These are phyloP conservation scores for Apiospora marii DNA, from an alignment of 2,329 filamentous ascomycete species.

Conservation along the genomic window DNA sequence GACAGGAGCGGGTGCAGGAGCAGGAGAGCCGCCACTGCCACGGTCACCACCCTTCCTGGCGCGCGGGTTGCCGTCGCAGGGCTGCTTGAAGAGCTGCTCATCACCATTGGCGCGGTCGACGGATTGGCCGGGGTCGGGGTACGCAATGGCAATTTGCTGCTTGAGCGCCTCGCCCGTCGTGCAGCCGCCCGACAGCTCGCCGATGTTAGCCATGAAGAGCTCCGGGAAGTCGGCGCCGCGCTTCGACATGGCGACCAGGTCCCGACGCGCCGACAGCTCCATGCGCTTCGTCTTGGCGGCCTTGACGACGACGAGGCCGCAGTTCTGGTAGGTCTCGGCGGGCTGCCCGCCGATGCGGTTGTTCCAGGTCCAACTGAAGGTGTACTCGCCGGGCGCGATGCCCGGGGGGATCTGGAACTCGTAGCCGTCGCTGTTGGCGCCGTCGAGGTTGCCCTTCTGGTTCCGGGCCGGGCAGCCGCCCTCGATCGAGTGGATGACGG, in stretches of 20 bases:
- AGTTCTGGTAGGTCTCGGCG: constrained; percentile 74
- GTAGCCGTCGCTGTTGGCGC: constrained; percentile 56
- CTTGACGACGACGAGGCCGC: constrained; percentile 68
- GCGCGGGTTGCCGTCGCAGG: constrained; percentile 42
- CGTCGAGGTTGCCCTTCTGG: constrained; percentile 56
- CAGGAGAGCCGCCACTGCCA: background rate
- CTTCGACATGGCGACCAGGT: constrained; percentile 23
- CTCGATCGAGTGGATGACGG: constrained; percentile 74
- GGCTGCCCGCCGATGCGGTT: constrained; percentile 69
- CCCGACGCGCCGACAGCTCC: constrained; percentile 28
- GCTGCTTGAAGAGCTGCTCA: constrained; percentile 43
- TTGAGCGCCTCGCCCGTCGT: constrained; percentile 58
- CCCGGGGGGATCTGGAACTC: constrained; percentile 65
- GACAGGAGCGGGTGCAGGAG: background rate
- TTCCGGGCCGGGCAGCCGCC: constrained; percentile 71
- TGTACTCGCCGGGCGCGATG: constrained; percentile 69
- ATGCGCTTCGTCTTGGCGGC: constrained; percentile 31
- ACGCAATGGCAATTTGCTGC: constrained; percentile 53
- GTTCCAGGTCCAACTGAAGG: constrained; percentile 79
- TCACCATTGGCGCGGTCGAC: constrained; percentile 51
- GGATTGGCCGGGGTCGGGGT: constrained; percentile 68
- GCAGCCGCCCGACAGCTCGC: constrained; percentile 55
- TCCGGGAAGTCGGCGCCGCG: constrained; percentile 59
- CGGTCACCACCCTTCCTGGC: constrained; percentile 20
- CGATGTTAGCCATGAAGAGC: constrained; percentile 75